Evolutionary conservation across 768 basidiomycete species (phyloP).

Genomic region (Suillus variegatus): DNA sequence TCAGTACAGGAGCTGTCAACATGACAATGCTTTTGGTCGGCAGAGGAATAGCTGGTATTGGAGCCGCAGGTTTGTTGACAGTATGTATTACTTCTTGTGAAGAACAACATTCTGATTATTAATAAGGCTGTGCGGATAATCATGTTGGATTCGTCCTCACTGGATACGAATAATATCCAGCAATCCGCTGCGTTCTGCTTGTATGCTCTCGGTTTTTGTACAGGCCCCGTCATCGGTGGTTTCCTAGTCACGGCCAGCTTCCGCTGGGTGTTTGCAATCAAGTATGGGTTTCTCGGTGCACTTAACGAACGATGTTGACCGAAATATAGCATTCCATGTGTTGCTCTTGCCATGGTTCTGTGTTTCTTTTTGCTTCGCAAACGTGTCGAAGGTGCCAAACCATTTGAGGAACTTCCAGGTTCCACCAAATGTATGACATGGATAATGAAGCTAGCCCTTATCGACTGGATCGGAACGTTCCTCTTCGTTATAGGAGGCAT

Average conservation of each 20-base stretch:
- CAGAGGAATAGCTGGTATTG: constrained; percentile 49
- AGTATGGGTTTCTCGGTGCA: constrained; percentile 32
- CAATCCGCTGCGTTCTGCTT: constrained; percentile 42
- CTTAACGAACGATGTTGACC: neutral
- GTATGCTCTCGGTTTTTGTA: constrained; percentile 42
- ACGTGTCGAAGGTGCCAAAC: constrained; percentile 23
- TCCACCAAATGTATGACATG: constrained; percentile 12
- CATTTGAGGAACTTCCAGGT: constrained; percentile 14
- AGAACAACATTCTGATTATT: neutral
- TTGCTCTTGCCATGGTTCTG: constrained; percentile 37
- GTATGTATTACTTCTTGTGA: constrained; percentile 14
- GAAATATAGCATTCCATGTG: constrained; percentile 40
- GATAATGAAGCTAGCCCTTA: constrained; percentile 32
- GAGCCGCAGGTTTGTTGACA: constrained; percentile 46
- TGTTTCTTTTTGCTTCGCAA: constrained; percentile 43
- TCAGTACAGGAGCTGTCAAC: constrained; percentile 47
- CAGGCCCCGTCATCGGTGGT: constrained; percentile 48
- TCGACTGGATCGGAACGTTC: constrained; percentile 50
- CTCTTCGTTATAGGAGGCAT: constrained; percentile 47
- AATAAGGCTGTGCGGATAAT: constrained; percentile 43
- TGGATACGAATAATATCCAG: constrained; percentile 46
- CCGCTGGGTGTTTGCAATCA: constrained; percentile 59
- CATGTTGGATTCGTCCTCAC: constrained; percentile 43
- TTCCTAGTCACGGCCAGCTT: constrained; percentile 40
- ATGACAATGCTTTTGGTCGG: constrained; percentile 49